Base-by-base conservation (phyloP, 2,329 filamentous ascomycete species). In the Aspergillus thermomutatus region DNA sequence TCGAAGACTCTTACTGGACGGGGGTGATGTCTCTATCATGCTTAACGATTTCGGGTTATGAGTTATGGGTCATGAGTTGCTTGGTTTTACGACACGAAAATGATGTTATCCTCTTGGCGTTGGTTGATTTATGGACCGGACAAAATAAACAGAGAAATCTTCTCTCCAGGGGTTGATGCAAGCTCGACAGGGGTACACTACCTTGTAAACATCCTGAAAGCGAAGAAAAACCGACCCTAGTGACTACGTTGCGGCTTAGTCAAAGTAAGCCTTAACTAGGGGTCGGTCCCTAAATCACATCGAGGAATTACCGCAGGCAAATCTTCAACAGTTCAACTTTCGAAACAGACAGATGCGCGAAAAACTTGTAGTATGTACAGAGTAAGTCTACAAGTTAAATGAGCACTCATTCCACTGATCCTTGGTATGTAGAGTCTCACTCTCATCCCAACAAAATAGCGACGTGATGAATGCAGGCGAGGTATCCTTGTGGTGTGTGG, bases 1-100 rank as follows among this genome's bases (percentile, higher is more conserved):
- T 72, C 72, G n/a, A 65, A 61, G 50, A 59, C 43, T 11, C 53
- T 61, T 46, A 52, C 54, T 31, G 56, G 51, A n/a, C 56, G 55
- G 28, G 52, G 37, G 7, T 60, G 21, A 58, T 9, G 21, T 27
- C 34, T 27, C 31, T 40, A 17, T 46, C 23, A 25, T 23, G 9
- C 31, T 11, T 46, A 23, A 46, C 23, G 43, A 25, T 23, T 34
- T 50, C 17, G 28, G 49, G 26, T 19, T 34, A 23, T 50, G 8
- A 21, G 49, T 19, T 3, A 23, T 14, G n/a, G 9, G 5, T 23
- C 6, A 23, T 50, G 26, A 7, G 28, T 37, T 50, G 25, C 9
- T 50, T 46, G 41, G 5, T 23, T 21, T 23, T 45, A 23, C 41
- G n/a, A 23, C 21, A 23, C 19, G 8, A 7, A 7, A 23, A 23